phyloP scores from a whole-genome alignment of 345 rosid genomes.

The Draba incana region DNA sequence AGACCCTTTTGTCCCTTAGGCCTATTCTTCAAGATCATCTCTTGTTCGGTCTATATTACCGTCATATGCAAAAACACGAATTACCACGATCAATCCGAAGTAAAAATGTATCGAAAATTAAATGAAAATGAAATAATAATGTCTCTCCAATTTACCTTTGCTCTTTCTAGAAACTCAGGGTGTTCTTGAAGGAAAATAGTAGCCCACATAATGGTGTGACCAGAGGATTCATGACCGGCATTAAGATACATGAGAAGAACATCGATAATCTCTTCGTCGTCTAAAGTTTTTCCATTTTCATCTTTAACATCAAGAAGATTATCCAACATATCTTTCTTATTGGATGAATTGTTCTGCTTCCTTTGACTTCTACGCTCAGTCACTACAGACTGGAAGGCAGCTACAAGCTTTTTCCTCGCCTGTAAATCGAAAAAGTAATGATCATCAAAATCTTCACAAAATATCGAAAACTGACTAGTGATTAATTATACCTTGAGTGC shows the following conservation, averaged over 20 bases:
- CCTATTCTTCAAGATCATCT: constrained; percentile 52
- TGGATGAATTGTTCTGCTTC: constrained; percentile 25
- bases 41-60: constrained; percentile 63
- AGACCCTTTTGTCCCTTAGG: constrained; percentile 56
- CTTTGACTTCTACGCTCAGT: constrained; percentile 56
- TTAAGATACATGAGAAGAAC: constrained; percentile 81
- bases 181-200: constrained; percentile 55
- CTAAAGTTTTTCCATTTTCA: constrained; percentile 68
- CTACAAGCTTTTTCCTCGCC: constrained; percentile 55
- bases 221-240: constrained; percentile 97
- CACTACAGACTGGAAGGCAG: constrained; percentile 51
- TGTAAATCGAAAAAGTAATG: constrained; percentile 16
- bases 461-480: not conserved
- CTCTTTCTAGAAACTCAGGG: constrained; percentile 53
- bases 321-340: constrained; percentile 83
- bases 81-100: not conserved
- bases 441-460: not conserved
- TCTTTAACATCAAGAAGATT: constrained; percentile 64
- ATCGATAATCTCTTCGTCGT: constrained; percentile 79
- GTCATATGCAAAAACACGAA: not conserved
- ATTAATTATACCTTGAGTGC: constrained; percentile 53
- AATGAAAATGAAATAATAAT: not conserved
- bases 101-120: not conserved
- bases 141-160: constrained; percentile 46
- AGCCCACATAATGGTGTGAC: constrained; percentile 87